phyloP scores from a whole-genome alignment of 129 eudicot genomes.

The Pulicaria dysenterica region DNA sequence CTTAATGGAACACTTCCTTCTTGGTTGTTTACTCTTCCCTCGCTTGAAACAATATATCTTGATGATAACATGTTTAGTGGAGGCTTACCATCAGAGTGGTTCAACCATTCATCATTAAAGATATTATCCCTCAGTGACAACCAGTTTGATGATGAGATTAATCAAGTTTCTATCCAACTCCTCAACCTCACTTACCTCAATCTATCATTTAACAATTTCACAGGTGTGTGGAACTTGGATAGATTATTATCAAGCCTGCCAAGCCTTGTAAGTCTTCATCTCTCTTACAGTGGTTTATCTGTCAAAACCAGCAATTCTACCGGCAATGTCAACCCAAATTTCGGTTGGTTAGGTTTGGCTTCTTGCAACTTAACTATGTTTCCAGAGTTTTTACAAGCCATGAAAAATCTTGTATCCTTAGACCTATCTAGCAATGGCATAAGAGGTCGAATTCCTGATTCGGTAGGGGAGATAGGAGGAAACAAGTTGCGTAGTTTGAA shows the following conservation, averaged over 20 bases:
- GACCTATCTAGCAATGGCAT: constrained; percentile 25
- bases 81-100: too few species aligned
- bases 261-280: constrained; percentile 12
- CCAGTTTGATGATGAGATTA: too few species aligned
- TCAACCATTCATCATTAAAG: too few species aligned
- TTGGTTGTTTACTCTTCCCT: too few species aligned
- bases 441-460: constrained; percentile 16
- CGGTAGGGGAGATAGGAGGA: constrained; percentile 23
- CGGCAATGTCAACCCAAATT: neutral
- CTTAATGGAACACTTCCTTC: too few species aligned
- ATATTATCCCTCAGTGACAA: too few species aligned
- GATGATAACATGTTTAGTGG: too few species aligned
- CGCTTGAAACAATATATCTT: too few species aligned
- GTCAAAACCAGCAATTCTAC: neutral
- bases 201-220: too few species aligned
- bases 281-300: constrained; percentile 29
- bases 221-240: too few species aligned
- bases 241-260: constrained; percentile 25
- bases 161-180: too few species aligned
- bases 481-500: neutral
- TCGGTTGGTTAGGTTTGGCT: neutral
- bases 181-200: too few species aligned
- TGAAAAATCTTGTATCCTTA: constrained; percentile 1
- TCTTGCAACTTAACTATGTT: constrained; percentile 22
- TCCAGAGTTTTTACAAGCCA: constrained; percentile 4